Evolutionary conservation across 495 filamentous ascomycete genomes (phyloP).

Genomic region (Aspergillus asperescens): DNA sequence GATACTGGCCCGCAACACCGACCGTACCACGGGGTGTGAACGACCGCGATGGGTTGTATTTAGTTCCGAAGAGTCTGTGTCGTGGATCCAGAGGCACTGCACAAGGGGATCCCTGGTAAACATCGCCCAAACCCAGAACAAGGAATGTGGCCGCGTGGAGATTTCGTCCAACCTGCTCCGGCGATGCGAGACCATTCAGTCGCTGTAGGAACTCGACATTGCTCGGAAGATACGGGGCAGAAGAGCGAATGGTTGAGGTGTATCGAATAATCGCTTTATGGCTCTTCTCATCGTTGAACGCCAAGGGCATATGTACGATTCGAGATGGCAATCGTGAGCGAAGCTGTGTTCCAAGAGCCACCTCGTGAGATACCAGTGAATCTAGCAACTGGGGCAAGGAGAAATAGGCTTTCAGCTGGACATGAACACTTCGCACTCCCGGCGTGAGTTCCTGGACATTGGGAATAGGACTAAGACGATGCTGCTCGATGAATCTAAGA

Average conservation of each 20-base stretch:
- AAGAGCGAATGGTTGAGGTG: slow-evolving; percentile 46
- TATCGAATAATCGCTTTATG: slow-evolving; percentile 43
- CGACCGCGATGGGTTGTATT: slow-evolving; percentile 49
- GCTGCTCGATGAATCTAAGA: neutral
- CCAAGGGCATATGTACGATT: slow-evolving; percentile 45
- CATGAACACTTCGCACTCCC: slow-evolving; percentile 29
- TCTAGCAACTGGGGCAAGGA: slow-evolving; percentile 25
- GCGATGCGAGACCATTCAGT: slow-evolving; percentile 44
- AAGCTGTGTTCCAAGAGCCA: slow-evolving; percentile 21
- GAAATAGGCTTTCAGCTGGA: slow-evolving; percentile 6
- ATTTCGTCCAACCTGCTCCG: slow-evolving; percentile 34
- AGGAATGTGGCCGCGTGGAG: slow-evolving; percentile 38
- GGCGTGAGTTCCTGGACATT: slow-evolving; percentile 33
- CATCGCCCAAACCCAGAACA: slow-evolving; percentile 47
- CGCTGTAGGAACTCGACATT: slow-evolving; percentile 48
- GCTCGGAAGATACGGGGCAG: slow-evolving; percentile 48
- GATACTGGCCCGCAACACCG: slow-evolving; percentile 43
- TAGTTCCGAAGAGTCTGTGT: slow-evolving; percentile 41
- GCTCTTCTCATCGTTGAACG: slow-evolving; percentile 42
- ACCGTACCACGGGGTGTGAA: slow-evolving; percentile 50
- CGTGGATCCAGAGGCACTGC: slow-evolving; percentile 47
- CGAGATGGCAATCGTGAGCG: slow-evolving; percentile 40
- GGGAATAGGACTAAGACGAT: neutral
- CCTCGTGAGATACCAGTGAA: slow-evolving; percentile 21
- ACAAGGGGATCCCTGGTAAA: slow-evolving; percentile 39